Conservation (phyloP, 2,329 filamentous ascomycete genomes). For the Rasamsonia emersonii region DNA sequence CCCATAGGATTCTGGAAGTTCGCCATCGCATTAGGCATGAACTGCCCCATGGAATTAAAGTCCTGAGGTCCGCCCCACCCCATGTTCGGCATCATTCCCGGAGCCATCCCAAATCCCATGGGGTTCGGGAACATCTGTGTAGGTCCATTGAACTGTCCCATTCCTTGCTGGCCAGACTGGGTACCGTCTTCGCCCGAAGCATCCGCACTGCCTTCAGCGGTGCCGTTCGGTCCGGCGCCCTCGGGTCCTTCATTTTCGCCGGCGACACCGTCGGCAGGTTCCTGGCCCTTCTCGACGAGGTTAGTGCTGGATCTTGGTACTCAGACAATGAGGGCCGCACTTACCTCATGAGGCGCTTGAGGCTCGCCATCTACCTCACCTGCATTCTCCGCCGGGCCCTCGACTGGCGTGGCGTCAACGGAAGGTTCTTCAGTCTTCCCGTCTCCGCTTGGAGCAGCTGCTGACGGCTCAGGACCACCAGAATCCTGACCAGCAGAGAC, state of each 20-base stretch:
- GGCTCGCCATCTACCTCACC: no score
- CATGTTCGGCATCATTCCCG: slow-evolving; percentile 48
- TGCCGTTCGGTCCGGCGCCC: slow-evolving; percentile 2
- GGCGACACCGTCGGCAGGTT: no score
- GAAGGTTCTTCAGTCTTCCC: slow-evolving; percentile 11
- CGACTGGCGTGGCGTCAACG: slow-evolving; percentile 6
- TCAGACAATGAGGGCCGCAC: no score
- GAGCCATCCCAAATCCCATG: slow-evolving; percentile 37
- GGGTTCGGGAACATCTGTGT: slow-evolving; percentile 15
- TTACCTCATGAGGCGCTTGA: no score
- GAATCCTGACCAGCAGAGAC: slow-evolving; percentile 9
- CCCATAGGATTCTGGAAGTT: slow-evolving; percentile 82
- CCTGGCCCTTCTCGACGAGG: no score
- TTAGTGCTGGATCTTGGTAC: no score
- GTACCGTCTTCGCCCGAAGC: slow-evolving; percentile 7
- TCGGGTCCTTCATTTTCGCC: slow-evolving; percentile 6
- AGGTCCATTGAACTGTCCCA: slow-evolving; percentile 6
- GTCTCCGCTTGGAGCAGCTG: slow-evolving; percentile 8
- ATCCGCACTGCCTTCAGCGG: slow-evolving; percentile 5
- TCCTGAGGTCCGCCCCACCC: slow-evolving; percentile 54
- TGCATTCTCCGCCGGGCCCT: slow-evolving; percentile 6
- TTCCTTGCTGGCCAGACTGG: slow-evolving; percentile 12
- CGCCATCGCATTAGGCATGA: slow-evolving; percentile 40
- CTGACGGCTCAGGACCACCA: no score
- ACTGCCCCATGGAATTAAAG: slow-evolving; percentile 66